phyloP scores from a whole-genome alignment of 2,329 filamentous ascomycete genomes.

The Fusarium irregulare region DNA sequence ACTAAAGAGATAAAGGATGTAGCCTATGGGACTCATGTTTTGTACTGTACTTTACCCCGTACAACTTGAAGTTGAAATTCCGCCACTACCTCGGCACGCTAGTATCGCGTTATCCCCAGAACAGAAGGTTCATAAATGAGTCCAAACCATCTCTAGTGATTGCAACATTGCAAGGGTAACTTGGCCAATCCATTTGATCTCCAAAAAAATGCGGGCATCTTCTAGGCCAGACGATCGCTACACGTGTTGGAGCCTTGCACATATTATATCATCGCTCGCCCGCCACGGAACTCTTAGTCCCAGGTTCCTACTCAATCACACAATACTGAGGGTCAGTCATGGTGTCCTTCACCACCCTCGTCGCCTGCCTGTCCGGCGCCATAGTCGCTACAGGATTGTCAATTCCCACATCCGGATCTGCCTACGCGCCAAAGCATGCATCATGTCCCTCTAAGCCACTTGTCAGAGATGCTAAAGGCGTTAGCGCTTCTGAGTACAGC shows the following conservation, averaged over 20 bases:
- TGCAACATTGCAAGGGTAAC: background rate
- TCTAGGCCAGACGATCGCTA: background rate
- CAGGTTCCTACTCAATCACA: no score
- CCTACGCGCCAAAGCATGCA: conserved; percentile 2
- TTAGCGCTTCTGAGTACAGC: background rate
- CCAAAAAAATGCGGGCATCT: background rate
- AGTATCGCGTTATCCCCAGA: background rate
- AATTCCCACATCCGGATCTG: background rate
- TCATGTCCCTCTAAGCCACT: conserved; percentile 1
- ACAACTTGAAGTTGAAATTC: no score
- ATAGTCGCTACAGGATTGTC: background rate
- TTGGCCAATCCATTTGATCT: background rate
- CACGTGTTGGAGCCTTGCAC: background rate
- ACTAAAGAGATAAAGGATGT: no score
- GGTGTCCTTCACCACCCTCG: background rate
- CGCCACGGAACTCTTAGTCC: background rate
- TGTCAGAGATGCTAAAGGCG: background rate
- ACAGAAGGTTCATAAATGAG: background rate
- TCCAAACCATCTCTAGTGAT: background rate
- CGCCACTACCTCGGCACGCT: background rate
- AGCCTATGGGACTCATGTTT: no score
- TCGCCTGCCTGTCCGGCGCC: background rate
- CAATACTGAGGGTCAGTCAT: background rate
- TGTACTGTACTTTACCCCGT: no score
- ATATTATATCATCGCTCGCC: background rate